Evolutionary conservation across 441 rosid genomes (phyloP).

Genomic region (Theobroma grandiflorum): DNA sequence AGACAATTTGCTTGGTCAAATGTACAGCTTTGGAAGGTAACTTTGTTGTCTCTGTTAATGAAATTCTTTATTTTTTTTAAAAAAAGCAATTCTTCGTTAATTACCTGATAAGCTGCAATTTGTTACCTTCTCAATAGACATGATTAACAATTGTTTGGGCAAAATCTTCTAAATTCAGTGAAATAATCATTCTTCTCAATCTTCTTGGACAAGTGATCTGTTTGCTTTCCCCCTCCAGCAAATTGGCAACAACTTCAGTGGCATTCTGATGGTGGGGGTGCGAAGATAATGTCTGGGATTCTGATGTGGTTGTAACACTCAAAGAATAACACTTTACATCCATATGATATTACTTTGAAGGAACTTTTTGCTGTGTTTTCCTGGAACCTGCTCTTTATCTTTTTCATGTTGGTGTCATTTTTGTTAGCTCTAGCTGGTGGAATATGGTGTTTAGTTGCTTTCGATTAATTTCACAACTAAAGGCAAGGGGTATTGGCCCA

Average conservation of each 20-base stretch:
- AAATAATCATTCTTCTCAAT: not conserved
- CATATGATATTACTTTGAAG: not conserved
- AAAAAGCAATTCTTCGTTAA: too few relatives aligned
- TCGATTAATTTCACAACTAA: not conserved
- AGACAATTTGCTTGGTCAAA: too few relatives aligned
- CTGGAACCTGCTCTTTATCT: not conserved
- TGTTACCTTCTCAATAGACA: not conserved
- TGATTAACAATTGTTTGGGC: not conserved
- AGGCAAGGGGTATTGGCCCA: not conserved
- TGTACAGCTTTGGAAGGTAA: too few relatives aligned
- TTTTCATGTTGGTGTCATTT: not conserved
- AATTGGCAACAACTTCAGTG: too few relatives aligned
- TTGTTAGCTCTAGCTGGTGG: not conserved
- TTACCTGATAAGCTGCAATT: not conserved
- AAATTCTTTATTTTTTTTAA: too few relatives aligned
- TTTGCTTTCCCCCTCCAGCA: not conserved
- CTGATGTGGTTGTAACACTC: not conserved
- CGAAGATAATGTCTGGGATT: slow-evolving; percentile 6
- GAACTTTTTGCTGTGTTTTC: not conserved
- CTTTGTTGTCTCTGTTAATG: too few relatives aligned
- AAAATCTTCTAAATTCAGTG: not conserved
- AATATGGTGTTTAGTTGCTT: not conserved
- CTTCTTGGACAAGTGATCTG: not conserved
- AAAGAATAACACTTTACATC: not conserved
- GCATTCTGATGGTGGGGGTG: not conserved